A percentile compares a stretch with the other conserved stretches of the same genome.
Evolutionary conservation across 2,329 filamentous ascomycete species (phyloP).

Genomic region (Corinectria fuckeliana): DNA sequence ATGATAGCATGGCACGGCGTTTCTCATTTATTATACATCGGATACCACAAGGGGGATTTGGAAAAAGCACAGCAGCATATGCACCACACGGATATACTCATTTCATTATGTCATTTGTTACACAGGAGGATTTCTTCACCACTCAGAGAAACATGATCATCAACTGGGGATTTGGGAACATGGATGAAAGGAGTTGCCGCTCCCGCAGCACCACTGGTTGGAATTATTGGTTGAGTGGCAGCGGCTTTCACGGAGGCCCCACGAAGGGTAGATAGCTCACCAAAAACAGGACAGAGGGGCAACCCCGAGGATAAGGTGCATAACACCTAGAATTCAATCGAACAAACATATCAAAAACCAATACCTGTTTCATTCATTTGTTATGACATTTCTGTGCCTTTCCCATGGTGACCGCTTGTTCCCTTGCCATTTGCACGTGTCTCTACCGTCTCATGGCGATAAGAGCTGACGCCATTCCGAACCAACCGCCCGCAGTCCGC

Average conservation of each 20-base stretch:
- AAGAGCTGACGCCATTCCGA: neutral
- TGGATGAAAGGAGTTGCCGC: conserved; percentile 29
- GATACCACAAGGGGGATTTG: conserved; percentile 40
- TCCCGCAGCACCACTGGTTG: conserved; percentile 24
- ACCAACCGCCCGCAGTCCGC: neutral
- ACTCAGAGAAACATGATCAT: conserved; percentile 29
- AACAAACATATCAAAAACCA: conserved; percentile 32
- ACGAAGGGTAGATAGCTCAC: conserved; percentile 33
- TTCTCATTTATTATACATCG: conserved; percentile 29
- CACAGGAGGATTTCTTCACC: conserved; percentile 27
- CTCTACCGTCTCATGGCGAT: too few species aligned
- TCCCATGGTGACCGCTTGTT: conserved; percentile 15
- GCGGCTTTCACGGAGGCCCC: conserved; percentile 11
- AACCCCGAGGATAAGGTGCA: conserved; percentile 10
- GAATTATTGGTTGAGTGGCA: conserved; percentile 36
- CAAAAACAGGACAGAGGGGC: conserved; percentile 21
- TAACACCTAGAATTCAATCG: conserved; percentile 15
- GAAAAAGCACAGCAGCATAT: conserved; percentile 29
- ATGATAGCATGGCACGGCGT: conserved; percentile 41
- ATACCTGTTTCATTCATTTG: neutral
- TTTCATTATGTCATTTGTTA: conserved; percentile 22
- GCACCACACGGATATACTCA: conserved; percentile 21
- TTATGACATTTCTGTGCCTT: conserved; percentile 14
- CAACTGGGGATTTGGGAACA: conserved; percentile 22
- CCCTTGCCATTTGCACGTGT: conserved; percentile 1